phyloP scores from a whole-genome alignment of 805 yeast species.

The Debaryomyces castellii region DNA sequence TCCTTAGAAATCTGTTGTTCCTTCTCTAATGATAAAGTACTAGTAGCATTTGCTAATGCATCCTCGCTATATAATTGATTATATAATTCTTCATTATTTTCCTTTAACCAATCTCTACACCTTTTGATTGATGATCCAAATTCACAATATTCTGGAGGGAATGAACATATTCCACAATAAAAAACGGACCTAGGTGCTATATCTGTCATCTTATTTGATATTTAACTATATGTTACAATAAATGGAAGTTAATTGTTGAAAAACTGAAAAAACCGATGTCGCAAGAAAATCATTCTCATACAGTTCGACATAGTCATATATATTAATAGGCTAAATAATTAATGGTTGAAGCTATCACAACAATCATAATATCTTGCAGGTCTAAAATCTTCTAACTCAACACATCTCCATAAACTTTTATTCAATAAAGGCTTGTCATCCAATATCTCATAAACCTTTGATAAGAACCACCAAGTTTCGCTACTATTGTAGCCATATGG shows the following conservation, averaged over 20 bases:
- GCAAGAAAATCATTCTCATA: slow-evolving; percentile 1
- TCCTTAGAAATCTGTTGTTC: slow-evolving; percentile 83
- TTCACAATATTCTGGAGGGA: slow-evolving; percentile 92
- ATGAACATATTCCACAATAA: slow-evolving; percentile 79
- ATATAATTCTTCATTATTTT: slow-evolving; percentile 56
- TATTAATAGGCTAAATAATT: background rate
- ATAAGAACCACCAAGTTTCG: slow-evolving; percentile 72
- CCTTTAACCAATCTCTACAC: slow-evolving; percentile 81
- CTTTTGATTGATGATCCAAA: slow-evolving; percentile 79
- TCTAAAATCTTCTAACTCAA: slow-evolving; percentile 60
- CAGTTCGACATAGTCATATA: background rate
- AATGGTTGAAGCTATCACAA: slow-evolving; percentile 20
- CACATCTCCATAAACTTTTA: slow-evolving; percentile 58
- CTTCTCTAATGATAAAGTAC: slow-evolving; percentile 68
- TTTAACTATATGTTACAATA: background rate
- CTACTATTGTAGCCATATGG: slow-evolving; percentile 40
- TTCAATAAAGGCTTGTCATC: slow-evolving; percentile 51
- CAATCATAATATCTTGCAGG: slow-evolving; percentile 48
- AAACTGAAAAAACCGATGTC: slow-evolving; percentile 1
- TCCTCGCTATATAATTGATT: slow-evolving; percentile 60
- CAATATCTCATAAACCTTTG: slow-evolving; percentile 58
- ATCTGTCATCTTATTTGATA: slow-evolving; percentile 23
- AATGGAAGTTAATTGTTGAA: background rate
- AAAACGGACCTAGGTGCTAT: slow-evolving; percentile 37
- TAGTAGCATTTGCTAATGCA: slow-evolving; percentile 54